Conservation (phyloP, 306 rosid genomes). For the Vachellia pachyceras region DNA sequence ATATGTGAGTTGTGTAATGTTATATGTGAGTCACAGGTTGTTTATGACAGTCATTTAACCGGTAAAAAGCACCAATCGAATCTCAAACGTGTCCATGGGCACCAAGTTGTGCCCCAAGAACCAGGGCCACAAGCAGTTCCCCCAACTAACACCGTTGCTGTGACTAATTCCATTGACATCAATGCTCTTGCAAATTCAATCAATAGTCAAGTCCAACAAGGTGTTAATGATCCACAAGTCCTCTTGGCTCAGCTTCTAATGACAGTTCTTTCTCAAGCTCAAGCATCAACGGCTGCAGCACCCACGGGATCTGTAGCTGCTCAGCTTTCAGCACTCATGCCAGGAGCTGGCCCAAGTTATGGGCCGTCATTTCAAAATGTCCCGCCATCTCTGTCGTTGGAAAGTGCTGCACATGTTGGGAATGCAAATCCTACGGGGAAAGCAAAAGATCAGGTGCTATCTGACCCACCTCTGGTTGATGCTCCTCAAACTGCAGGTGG, state of each 20-base stretch:
- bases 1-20: conserved; percentile 80
- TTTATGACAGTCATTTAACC: conserved; percentile 69
- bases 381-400: conserved; percentile 24
- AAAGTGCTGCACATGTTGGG: conserved; percentile 2
- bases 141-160: conserved; percentile 50
- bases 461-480: neutral
- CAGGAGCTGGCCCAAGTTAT: conserved; percentile 28
- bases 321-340: conserved; percentile 28
- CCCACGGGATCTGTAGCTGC: conserved; percentile 26
- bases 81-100: conserved; percentile 60
- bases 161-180: conserved; percentile 29
- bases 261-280: conserved; percentile 62
- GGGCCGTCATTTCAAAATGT: conserved; percentile 24
- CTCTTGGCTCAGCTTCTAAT: conserved; percentile 72
- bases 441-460: conserved; percentile 16
- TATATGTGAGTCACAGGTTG: conserved; percentile 77
- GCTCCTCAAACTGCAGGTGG: conserved; percentile 34
- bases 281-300: conserved; percentile 40
- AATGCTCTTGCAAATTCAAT: conserved; percentile 34
- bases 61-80: conserved; percentile 70
- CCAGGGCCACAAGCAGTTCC: conserved; percentile 59
- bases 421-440: conserved; percentile 27
- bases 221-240: conserved; percentile 69
- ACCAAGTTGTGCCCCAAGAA: conserved; percentile 51
- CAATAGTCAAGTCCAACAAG: conserved; percentile 62